A percentile compares a stretch with the other conserved stretches of the same genome.
Evolutionary conservation across 1,284 basidiomycete genomes (phyloP).

Genomic region (Rhodotorula sp.): DNA sequence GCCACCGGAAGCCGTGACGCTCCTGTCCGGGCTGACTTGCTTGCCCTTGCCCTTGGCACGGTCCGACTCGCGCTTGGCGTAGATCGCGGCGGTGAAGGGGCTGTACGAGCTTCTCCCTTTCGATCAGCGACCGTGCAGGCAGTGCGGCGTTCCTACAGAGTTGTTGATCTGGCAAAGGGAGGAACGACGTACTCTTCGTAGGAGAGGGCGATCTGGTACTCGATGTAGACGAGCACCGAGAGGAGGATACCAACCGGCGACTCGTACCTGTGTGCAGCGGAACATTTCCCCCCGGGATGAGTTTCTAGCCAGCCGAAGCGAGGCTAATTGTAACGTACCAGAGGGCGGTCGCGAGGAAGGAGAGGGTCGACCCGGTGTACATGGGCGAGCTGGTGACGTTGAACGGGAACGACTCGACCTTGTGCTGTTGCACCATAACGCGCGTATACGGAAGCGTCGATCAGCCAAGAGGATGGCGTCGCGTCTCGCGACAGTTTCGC

Average conservation of each 20-base stretch:
- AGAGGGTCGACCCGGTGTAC: slow-evolving; percentile 90
- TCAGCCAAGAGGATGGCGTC: not conserved
- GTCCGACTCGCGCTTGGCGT: slow-evolving; percentile 35
- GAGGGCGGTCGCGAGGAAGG: slow-evolving; percentile 75
- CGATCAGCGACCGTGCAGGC: not conserved
- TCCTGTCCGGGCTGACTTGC: not conserved
- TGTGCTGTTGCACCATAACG: slow-evolving; percentile 26
- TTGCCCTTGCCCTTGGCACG: slow-evolving; percentile 12
- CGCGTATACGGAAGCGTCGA: not conserved
- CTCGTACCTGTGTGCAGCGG: slow-evolving; percentile 62
- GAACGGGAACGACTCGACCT: slow-evolving; percentile 77
- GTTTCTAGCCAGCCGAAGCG: not conserved
- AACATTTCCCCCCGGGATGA: not conserved
- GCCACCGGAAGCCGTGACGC: not conserved
- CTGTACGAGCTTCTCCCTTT: slow-evolving; percentile 5
- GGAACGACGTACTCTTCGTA: slow-evolving; percentile 69
- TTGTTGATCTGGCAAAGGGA: too few species aligned
- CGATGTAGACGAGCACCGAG: slow-evolving; percentile 71
- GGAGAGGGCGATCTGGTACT: slow-evolving; percentile 75
- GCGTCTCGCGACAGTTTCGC: too few species aligned
- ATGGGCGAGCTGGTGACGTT: slow-evolving; percentile 90
- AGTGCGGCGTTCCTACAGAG: not conserved
- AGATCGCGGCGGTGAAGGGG: slow-evolving; percentile 41
- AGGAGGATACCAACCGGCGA: slow-evolving; percentile 74
- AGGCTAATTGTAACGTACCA: slow-evolving; percentile 58